phyloP scores from a whole-genome alignment of 2,329 filamentous ascomycete species.

The Fusarium albosuccineum region DNA sequence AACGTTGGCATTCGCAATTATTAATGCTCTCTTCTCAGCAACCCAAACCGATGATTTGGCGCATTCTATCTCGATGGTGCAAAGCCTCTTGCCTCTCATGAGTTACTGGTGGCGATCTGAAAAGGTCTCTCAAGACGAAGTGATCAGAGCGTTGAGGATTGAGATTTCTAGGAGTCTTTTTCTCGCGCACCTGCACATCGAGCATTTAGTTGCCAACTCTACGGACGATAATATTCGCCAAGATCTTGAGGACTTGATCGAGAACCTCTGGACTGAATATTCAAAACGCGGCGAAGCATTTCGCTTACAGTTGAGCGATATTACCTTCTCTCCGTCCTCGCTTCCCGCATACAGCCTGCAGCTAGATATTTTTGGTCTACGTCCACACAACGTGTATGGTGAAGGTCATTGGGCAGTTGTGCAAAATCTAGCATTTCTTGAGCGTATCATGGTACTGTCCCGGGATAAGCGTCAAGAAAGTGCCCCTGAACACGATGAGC shows the following conservation, averaged over 20 bases:
- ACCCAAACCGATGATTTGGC: conserved; percentile 76
- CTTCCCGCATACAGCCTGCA: conserved; percentile 60
- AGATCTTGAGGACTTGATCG: conserved; percentile 74
- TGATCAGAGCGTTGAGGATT: conserved; percentile 75
- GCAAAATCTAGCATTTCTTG: conserved; percentile 70
- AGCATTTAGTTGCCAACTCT: conserved; percentile 64
- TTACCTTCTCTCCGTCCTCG: conserved; percentile 68
- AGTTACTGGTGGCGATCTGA: conserved; percentile 83
- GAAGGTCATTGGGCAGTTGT: conserved; percentile 73
- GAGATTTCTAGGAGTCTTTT: conserved; percentile 83
- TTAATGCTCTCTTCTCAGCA: conserved; percentile 78
- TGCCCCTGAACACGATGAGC: conserved; percentile 53
- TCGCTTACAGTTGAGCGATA: conserved; percentile 81
- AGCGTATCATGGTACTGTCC: conserved; percentile 59
- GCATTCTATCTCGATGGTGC: conserved; percentile 71
- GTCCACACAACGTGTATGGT: conserved; percentile 64
- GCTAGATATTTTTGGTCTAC: conserved; percentile 65
- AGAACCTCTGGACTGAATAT: conserved; percentile 84
- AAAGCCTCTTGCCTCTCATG: conserved; percentile 77
- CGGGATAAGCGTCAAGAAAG: conserved; percentile 40
- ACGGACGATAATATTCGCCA: conserved; percentile 55
- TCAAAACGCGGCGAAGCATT: conserved; percentile 76
- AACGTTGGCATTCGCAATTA: conserved; percentile 78
- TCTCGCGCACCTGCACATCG: conserved; percentile 72
- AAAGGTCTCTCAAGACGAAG: conserved; percentile 69